A percentile compares a stretch with the other conserved stretches of the same genome.
Evolutionary conservation across 106 monocot genomes (phyloP).

Genomic region (Dioscorea zingiberensis): DNA sequence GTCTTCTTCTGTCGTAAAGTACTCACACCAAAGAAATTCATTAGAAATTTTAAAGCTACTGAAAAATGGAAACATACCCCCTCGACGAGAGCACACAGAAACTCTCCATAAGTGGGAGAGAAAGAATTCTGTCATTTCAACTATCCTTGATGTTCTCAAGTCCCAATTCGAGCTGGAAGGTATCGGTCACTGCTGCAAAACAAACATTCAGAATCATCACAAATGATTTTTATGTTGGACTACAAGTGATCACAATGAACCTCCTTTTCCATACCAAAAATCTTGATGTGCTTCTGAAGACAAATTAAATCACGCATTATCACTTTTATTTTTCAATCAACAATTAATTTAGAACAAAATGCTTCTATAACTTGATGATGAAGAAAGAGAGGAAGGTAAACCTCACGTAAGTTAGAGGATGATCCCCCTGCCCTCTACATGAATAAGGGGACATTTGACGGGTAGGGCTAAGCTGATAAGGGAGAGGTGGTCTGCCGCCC

Average conservation of each 20-base stretch:
- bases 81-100: constrained; percentile 12
- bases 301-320: not conserved
- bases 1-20: too few species aligned
- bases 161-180: not conserved
- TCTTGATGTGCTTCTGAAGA: too few species aligned
- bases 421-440: constrained; percentile 9
- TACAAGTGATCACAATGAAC: not conserved
- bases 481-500: constrained; percentile 26
- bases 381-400: constrained; percentile 11
- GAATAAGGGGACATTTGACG: constrained; percentile 19
- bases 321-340: not conserved
- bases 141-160: constrained; percentile 4
- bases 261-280: not conserved
- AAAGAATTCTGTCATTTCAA: constrained; percentile 7
- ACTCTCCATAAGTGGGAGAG: not conserved
- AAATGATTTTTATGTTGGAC: not conserved
- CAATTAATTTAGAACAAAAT: not conserved
- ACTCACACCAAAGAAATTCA: not conserved
- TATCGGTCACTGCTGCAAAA: not conserved
- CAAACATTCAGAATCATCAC: not conserved
- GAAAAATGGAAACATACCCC: not conserved
- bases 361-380: not conserved
- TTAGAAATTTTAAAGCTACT: too few species aligned
- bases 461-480: constrained; percentile 1
- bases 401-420: constrained; percentile 4